phyloP scores from a whole-genome alignment of 495 filamentous ascomycete species.

The Neurospora intermedia region DNA sequence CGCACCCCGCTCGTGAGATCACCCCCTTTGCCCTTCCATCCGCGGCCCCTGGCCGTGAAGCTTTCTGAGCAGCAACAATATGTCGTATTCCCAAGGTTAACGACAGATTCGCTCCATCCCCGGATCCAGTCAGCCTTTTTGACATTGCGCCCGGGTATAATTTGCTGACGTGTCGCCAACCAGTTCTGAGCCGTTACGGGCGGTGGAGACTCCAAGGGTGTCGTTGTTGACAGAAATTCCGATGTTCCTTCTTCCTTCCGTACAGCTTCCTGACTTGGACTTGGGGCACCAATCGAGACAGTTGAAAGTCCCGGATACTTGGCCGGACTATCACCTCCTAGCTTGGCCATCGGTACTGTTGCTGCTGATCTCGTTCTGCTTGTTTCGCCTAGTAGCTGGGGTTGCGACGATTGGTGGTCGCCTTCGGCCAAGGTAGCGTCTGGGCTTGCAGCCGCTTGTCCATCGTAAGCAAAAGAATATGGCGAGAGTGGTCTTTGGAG shows the following conservation, averaged over 20 bases:
- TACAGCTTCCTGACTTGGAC: neutral
- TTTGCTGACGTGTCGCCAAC: conserved; percentile 15
- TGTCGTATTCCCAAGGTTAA: conserved; percentile 11
- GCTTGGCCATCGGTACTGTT: neutral
- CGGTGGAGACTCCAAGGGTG: neutral
- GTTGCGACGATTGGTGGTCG: conserved; percentile 1
- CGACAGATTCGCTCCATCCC: conserved; percentile 21
- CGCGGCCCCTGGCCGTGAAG: neutral
- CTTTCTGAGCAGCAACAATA: conserved; percentile 22
- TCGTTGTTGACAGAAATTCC: neutral
- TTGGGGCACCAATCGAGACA: neutral
- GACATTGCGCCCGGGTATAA: conserved; percentile 16
- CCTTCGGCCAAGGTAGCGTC: conserved; percentile 1
- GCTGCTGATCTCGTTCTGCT: neutral
- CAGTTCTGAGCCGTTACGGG: conserved; percentile 10
- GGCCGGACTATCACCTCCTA: neutral
- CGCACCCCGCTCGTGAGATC: conserved; percentile 11
- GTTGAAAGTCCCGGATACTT: conserved; percentile 1
- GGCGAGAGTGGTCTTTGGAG: conserved; percentile 10
- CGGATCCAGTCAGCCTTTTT: conserved; percentile 27
- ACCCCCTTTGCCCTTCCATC: conserved; percentile 8
- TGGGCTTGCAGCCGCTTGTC: conserved; percentile 1
- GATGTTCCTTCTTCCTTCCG: neutral
- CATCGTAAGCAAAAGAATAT: conserved; percentile 11
- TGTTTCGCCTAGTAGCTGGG: neutral